Base-by-base conservation (phyloP, 2,329 filamentous ascomycete species). In the Mycosphaerella sp. region DNA sequence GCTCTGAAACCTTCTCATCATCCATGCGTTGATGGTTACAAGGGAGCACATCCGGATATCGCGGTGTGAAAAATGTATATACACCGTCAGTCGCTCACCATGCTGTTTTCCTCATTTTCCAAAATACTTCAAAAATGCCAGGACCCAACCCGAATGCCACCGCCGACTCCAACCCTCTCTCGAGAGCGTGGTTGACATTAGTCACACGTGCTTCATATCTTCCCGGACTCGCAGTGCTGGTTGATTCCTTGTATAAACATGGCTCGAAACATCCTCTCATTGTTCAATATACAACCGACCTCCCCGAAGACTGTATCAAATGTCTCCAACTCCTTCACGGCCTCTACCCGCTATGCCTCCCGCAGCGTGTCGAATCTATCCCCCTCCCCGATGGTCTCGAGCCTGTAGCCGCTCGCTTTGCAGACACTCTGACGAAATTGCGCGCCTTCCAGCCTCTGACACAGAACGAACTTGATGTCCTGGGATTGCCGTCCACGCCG, bases 401-500 rank as follows among this genome's bases (percentile, higher is more conserved):
- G 38, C 65, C 70, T 26, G 76, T 80, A 32, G 76, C 77, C 1
- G 72, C 77, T 54, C 73, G 77, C 21, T 80, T 80, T 65, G 70
- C 69, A 54, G 78, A 80, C 58, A 80, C 78, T 3, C 79, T 77
- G 74, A 80, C 77, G 2, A 80, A 80, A 60, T 69, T 80, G 2
- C 73, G 76, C 12, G 76, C 78, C 21, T 80, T 80, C 60, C 72
- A 78, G 53, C 59, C 77, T 4, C 56, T 62, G 12, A 57, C 65
- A 49, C 42, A 47, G 21, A 43, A 52, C 26, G n/a, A 42, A n/a
- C 34, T 53, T 23, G 5, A 5, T 11, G 21, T 39, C 2, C 26
- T 55, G 14, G 43, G 43, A 12, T 29, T 58, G 11, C 10, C 42
- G 12, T 31, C 26, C 32, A 12, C 50, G 29, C 54, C 53, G 14